These are phyloP conservation scores for Akanthomyces lecanii DNA, from an alignment of 2,329 filamentous ascomycete species.

Conservation along the genomic window DNA sequence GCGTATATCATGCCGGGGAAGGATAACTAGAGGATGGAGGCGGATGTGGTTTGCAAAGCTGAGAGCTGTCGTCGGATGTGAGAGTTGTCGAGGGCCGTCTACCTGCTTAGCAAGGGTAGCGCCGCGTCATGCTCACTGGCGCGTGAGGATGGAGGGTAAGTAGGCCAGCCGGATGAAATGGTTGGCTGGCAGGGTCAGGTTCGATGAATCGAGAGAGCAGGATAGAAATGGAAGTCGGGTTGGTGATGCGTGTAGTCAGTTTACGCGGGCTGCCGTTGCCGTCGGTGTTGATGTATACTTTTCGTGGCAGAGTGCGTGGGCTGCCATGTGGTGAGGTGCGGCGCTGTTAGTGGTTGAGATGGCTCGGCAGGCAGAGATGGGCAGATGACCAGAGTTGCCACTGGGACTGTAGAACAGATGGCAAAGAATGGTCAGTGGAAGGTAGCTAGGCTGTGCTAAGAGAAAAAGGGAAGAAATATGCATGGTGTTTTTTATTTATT, in stretches of 20 bases:
- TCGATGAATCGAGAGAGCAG: not conserved
- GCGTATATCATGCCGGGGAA: not conserved
- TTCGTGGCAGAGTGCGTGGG: not conserved
- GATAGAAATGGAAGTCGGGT: not conserved
- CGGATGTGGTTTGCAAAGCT: not conserved
- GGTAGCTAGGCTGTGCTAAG: too few species aligned
- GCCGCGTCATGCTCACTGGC: not conserved
- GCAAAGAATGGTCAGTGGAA: too few species aligned
- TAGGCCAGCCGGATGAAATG: not conserved
- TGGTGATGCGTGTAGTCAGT: too few species aligned
- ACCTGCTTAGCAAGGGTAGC: not conserved
- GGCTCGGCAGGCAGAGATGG: not conserved
- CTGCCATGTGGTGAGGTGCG: not conserved
- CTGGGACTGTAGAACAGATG: not conserved
- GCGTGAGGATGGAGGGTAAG: not conserved
- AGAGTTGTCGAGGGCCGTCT: too few species aligned
- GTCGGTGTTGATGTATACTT: not conserved
- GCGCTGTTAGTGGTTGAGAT: conserved; percentile 1
- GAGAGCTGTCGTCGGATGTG: not conserved
- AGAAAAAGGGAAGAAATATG: too few species aligned
- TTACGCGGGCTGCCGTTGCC: too few species aligned
- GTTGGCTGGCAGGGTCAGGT: not conserved
- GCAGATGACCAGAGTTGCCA: conserved; percentile 1
- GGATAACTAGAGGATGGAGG: not conserved
- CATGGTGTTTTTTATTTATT: too few species aligned